Base-by-base conservation (phyloP, 768 basidiomycete genomes). In the Rhizopogon vulgaris region DNA sequence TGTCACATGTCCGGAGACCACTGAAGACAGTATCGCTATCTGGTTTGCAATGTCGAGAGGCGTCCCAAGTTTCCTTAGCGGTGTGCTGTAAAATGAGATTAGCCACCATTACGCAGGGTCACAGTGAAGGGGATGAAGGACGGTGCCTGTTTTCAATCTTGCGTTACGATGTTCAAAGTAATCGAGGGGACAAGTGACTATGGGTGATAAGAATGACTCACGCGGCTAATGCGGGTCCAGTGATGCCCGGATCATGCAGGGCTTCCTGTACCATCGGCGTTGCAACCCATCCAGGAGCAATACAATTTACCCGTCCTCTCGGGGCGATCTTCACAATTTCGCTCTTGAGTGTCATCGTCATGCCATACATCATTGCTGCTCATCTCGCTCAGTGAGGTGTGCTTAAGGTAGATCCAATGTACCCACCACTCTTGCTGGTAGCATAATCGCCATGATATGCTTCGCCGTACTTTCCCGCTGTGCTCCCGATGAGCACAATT, bases 301-400 rank as follows among this genome's bases (percentile, higher is more conserved):
- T 73, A 39, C 72, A 71, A 58, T 89, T 89, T 3, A 88, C 85
- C 15, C 87, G 73, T 0, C 78, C 88, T 49, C 64, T 73, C 0
- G 85, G 83, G 0, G 86, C 85, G 52, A 88, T 78, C 66, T 79
- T 79, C 45, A 90, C 86, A 49, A 89, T 87, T 67, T 90, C 87
- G 62, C 88, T 90, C 68, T 90, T 89, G 56, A 89, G 73, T 5
- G 80, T 73, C 59, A 82, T 67, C 3, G 78, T 79, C 36, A 89
- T 61, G 1, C 86, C 88, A 55, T 85, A 83, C 85, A 87, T 87
- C 71, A 86, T 74, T 6, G 79, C 85, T 85, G 18, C 12, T 27
- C 37, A 24, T 25, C 0, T 5, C 28, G 9, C 15, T 11, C 15
- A 34, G 3, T 12, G 52, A 5, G 37, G 34, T n/a, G 14, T 9